Base-by-base conservation (phyloP, 2,329 filamentous ascomycete genomes). In the Stachybotrys chartarum region DNA sequence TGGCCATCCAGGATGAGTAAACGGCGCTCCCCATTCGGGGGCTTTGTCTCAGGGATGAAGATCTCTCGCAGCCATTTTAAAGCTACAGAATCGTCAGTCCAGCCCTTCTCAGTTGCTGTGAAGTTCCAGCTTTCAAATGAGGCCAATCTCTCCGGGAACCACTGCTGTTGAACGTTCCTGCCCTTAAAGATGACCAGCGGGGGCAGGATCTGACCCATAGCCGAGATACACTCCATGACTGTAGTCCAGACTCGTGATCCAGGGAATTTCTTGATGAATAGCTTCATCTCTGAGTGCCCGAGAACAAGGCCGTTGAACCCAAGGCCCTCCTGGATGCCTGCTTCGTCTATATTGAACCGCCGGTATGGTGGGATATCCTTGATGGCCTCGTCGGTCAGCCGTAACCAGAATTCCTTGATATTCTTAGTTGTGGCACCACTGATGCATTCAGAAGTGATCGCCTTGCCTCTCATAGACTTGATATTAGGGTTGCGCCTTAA, bases 151-250 rank as follows among this genome's bases (percentile, higher is more conserved):
- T 30, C 6, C 35, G 52, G 55, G 57, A 63, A 64, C 59, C 51
- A 63, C 35, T 58, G 49, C 8, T 57, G 46, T 56, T 63, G 51
- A 5, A 65, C 56, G 24, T 17, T 54, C 53, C 58, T 53, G 1
- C 59, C 60, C 48, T 61, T 62, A 45, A 61, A 65, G 42, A 65
- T 64, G 39, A 66, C 58, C 10, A 64, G 54, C 11, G 56, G 55
- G 24, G 31, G 17, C 5, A 61, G 45, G 12, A 50, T 30, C 24
- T 31, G 24, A 11, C 58, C 56, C 30, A 16, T 52, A 5, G 59
- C 61, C 16, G 49, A 57, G 17, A 63, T 57, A 50, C 39, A 58
- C 55, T 64, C 55, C 39, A 63, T 56, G 44, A 63, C 58, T 24
- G 57, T 54, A 8, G 58, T 58, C 58, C 50, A 64, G 45, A 51